Base-by-base conservation (phyloP, 2,329 filamentous ascomycete species). In the Septoria linicola region DNA sequence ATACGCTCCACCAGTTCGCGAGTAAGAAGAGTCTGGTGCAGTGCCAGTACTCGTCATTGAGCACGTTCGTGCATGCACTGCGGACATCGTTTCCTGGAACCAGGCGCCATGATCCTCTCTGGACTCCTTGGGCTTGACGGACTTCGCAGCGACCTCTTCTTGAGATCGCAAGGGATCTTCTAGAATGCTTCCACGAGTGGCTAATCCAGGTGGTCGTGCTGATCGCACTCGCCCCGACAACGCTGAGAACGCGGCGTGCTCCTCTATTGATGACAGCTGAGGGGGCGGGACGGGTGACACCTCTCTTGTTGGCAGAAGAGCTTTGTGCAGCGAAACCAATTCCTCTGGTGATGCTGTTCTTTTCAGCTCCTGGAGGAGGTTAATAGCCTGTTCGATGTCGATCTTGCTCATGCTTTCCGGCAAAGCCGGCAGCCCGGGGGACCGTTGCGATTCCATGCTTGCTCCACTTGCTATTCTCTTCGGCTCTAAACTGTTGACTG, bases 311-410 rank as follows among this genome's bases (percentile, higher is more conserved):
- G 68, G 68, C 8, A 70, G 53, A 17, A 71, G 56, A 8, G 68
- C 68, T 51, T 65, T 60, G 54, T 71, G 68, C 23, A 70, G 55
- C 23, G 74, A 72, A 19, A 73, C 74, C 25, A 77, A 64, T 49
- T 77, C 73, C 46, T 76, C 74, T 1, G 74, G 74, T 4, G 73
- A 71, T 1, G 73, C 75, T 36, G 66, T 74, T 61, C 73, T 76
- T 61, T 72, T 74, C 51, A 77, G 65, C 59, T 77, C 70, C 49
- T 76, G 71, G 53, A 77, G 56, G 30, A 78, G 63, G 21, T 64
- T 65, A 32, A 77, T 72, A 4, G 74, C 74, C 8, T 72, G 68
- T 32, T 72, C 71, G 30, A 77, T 53, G 52, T 78, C 74, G 32
- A 75, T 66, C 8, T 65, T 61, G 16, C 41, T 47, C 30, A 20